Percentiles rank a stretch among this genome's conserved stretches.
These are phyloP conservation scores for Spongospora subterranea DNA, from an alignment of 208 protist species.

Conservation along the genomic window DNA sequence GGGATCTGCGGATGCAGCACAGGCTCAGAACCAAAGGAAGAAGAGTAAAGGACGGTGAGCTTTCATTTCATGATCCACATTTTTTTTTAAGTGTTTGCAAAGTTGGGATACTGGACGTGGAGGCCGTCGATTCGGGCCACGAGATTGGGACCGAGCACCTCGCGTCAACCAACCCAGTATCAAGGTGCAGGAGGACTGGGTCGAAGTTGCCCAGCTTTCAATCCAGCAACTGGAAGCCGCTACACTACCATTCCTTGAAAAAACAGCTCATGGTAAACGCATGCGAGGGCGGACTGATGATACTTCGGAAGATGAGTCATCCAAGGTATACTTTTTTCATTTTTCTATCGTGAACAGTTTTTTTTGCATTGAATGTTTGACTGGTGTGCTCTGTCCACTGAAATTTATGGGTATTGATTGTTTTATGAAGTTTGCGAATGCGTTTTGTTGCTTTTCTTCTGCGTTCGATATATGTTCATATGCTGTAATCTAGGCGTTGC, in stretches of 20 bases:
- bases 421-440: too few relatives aligned
- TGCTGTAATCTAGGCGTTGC: too few relatives aligned
- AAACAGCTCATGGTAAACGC: not conserved
- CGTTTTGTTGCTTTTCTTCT: too few relatives aligned
- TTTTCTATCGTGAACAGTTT: too few relatives aligned
- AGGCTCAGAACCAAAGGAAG: not conserved
- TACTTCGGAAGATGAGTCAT: not conserved
- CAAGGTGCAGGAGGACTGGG: not conserved
- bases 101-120: not conserved
- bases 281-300: not conserved
- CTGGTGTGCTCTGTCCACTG: too few relatives aligned
- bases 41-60: not conserved
- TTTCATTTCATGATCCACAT: not conserved
- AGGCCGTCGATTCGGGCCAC: not conserved
- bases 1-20: not conserved
- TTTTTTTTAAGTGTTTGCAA: not conserved
- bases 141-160: slow-evolving; percentile 41
- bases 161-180: slow-evolving; percentile 18
- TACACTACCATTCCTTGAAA: slow-evolving; percentile 29
- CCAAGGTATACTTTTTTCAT: too few relatives aligned
- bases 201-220: slow-evolving; percentile 26
- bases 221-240: slow-evolving; percentile 33
- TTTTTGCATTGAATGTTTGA: too few relatives aligned
- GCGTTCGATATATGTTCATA: too few relatives aligned
- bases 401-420: too few relatives aligned